phyloP scores from a whole-genome alignment of 108 stramenopile genomes.

The Cyclotella baltica region DNA sequence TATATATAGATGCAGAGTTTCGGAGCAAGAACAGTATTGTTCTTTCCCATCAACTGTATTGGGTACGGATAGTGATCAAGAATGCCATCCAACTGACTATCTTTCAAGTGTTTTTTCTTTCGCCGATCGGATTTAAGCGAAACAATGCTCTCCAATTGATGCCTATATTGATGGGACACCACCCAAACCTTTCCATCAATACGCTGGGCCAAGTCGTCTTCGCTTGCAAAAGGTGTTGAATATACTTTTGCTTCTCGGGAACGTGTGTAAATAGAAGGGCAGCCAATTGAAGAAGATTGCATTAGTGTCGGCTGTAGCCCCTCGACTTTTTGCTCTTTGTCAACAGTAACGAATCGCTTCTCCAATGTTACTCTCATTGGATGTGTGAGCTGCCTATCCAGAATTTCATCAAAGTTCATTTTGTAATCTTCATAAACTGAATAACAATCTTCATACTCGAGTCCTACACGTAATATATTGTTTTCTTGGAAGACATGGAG shows the following conservation, averaged over 20 bases:
- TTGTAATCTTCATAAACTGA: slow-evolving; percentile 3
- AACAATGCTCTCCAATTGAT: background rate
- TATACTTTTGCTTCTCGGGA: background rate
- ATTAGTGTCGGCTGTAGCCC: background rate
- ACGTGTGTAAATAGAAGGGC: background rate
- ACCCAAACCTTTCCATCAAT: background rate
- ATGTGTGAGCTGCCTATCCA: background rate
- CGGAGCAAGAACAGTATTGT: background rate
- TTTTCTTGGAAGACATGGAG: slow-evolving; percentile 3
- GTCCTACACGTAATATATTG: background rate
- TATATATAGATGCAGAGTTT: slow-evolving; percentile 6
- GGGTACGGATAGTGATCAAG: slow-evolving; percentile 10
- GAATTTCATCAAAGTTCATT: background rate
- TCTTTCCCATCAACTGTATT: background rate
- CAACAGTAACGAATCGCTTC: background rate
- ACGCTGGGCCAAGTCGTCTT: background rate
- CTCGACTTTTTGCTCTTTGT: background rate
- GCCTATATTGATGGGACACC: slow-evolving; percentile 6
- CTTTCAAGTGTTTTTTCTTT: background rate
- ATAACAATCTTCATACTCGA: slow-evolving; percentile 14
- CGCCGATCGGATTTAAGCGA: background rate
- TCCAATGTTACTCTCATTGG: background rate
- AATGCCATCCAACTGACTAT: background rate
- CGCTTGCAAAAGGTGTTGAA: background rate
- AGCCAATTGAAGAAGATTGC: background rate